Base-by-base conservation (phyloP, 179 eudicot species). In the Spinacia oleracea region DNA sequence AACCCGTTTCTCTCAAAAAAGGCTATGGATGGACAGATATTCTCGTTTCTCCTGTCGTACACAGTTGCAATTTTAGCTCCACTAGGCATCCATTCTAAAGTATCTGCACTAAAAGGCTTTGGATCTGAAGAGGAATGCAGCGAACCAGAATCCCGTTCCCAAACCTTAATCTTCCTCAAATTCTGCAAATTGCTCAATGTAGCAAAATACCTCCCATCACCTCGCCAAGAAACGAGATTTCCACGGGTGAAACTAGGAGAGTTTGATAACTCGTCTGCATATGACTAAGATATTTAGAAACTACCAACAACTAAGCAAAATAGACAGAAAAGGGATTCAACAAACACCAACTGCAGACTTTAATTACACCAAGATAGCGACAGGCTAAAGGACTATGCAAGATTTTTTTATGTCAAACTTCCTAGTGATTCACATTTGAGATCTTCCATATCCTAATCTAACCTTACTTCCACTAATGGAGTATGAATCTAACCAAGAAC, bases 201-300 rank as follows among this genome's bases (percentile, higher is more conserved):
- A 60, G 98, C 96, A 81, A 96, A 88, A 84, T 84, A 96, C 83
- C 91, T 96, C 68, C 97, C 99, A 82, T 96, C 99, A 81, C 99
- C 99, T 76, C 98, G 83, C 98, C 98, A 96, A 46, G 97, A 87
- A 76, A 94, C 81, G 21, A 87, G 86, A 74, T 86, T 84, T 77
- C 77, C 89, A 50, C 73, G 74, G 38, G 85, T 75, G 84, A 75
- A 67, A 65, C 76, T 65, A 42, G 83, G 23, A 72, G 78, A 72
- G 70, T 76, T 53, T 21, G 76, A 35, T 75, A 75, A 68, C 78
- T 85, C 92, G 79, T 85, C 97, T 93, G 87, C 76, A 84, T 34
- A 83, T 29, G 42, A 82, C 38, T 74, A 67, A 71, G 42, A 29
- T 20, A 72, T 53, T 69, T 40, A 60, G 53, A 29, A 81, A 29